Evolutionary conservation across 805 yeast species (phyloP), one percentile per base, ranked within the genome.

Genomic region (Tetrapisispora namnaoensis): DNA sequence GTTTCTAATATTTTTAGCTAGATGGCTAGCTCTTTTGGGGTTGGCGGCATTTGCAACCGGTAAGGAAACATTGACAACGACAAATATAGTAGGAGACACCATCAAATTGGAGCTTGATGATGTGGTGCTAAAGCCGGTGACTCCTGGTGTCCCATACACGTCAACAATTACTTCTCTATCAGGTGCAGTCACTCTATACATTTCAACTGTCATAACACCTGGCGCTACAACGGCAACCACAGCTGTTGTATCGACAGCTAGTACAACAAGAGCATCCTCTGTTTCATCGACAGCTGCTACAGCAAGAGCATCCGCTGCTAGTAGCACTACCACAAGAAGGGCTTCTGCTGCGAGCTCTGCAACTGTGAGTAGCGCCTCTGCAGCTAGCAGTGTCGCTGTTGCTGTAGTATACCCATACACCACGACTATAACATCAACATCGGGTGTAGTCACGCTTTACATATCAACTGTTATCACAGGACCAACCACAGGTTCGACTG

Each of bases 401-500:
- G 63, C 60, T 49, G 46, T 49, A 20, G 39, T 53, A 27, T 51
- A 63, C 27, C 43, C 43, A 24, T 40, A 40, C 22, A 48, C 65
- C 17, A n/a, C 37, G 24, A 42, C 50, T 13, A n/a, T 17, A 11
- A 41, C 42, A 32, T 9, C 40, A 16, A 28, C 20, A 7, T 24
- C 44, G 3, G 10, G 4, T 7, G 22, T 30, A 14, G 41, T 21
- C 7, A 40, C 48, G 30, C 17, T 17, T n/a, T 42, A 38, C 16
- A 34, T 24, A 16, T 28, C 38, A 20, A n/a, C 44, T n/a, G 58
- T 63, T 34, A 53, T 60, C 32, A 57, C 66, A 47, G 59, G 66
- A 36, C 16, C 45, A 18, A 37, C 32, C 14, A 1, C 45, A 11
- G 43, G 34, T 27, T 27, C 43, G 4, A 22, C 37, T 9, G 20